A percentile compares a stretch with the other conserved stretches of the same genome.
phyloP scores from a whole-genome alignment of 495 filamentous ascomycete species.

The Penicillium odoratum region DNA sequence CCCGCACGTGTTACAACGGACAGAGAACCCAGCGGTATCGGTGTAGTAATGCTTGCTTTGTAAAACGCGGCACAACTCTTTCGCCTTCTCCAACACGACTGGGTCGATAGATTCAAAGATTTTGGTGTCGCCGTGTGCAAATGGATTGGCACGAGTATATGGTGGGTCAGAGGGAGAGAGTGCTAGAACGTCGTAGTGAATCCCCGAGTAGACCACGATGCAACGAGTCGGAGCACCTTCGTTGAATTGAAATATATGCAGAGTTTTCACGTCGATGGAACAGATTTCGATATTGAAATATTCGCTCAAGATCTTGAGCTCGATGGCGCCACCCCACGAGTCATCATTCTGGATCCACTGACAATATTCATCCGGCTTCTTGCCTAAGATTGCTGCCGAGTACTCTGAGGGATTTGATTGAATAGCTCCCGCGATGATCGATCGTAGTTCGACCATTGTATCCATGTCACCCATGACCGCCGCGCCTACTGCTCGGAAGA shows the following conservation, averaged over 20 bases:
- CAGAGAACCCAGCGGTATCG: slow-evolving; percentile 78
- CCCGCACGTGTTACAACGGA: slow-evolving; percentile 77
- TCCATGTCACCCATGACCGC: slow-evolving; percentile 73
- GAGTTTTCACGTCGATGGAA: slow-evolving; percentile 73
- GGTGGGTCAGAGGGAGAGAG: slow-evolving; percentile 65
- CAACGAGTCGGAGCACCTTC: slow-evolving; percentile 69
- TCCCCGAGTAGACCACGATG: slow-evolving; percentile 87
- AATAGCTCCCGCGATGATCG: slow-evolving; percentile 79
- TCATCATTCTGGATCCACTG: slow-evolving; percentile 77
- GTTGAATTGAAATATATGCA: slow-evolving; percentile 75
- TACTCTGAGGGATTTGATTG: slow-evolving; percentile 70
- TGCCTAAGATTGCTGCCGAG: slow-evolving; percentile 72
- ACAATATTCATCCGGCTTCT: slow-evolving; percentile 74
- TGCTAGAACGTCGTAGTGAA: slow-evolving; percentile 94
- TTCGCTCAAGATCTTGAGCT: slow-evolving; percentile 79
- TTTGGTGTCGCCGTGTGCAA: slow-evolving; percentile 73
- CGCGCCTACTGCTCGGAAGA: slow-evolving; percentile 85
- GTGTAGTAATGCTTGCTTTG: slow-evolving; percentile 82
- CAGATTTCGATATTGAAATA: slow-evolving; percentile 87
- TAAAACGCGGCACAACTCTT: slow-evolving; percentile 70
- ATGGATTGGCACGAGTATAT: slow-evolving; percentile 54
- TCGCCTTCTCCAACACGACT: slow-evolving; percentile 64
- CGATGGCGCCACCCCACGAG: slow-evolving; percentile 91
- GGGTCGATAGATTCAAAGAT: slow-evolving; percentile 73
- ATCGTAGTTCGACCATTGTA: slow-evolving; percentile 73